These are phyloP conservation scores for Ceratobasidium sp. DNA, from an alignment of 1,284 basidiomycete species.

Conservation along the genomic window DNA sequence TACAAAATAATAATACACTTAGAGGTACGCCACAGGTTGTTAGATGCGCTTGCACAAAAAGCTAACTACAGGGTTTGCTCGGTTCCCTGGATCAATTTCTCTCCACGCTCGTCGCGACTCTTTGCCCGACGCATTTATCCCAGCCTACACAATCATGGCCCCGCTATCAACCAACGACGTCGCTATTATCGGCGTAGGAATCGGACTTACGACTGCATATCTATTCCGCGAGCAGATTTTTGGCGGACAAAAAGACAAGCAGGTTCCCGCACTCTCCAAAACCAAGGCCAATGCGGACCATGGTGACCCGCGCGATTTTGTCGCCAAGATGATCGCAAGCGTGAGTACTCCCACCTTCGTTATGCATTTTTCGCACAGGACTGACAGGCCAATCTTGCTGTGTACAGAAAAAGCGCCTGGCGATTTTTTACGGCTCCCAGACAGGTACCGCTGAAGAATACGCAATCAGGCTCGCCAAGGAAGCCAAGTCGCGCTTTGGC, in stretches of 20 bases:
- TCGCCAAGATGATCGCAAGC: conserved; percentile 87
- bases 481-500: conserved; percentile 93
- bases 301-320: conserved; percentile 86
- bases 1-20: conserved; percentile 9
- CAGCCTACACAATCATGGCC: conserved; percentile 36
- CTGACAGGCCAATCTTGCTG: no score
- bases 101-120: not conserved
- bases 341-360: conserved; percentile 64
- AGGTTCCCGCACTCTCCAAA: conserved; percentile 58
- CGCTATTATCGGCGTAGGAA: conserved; percentile 72
- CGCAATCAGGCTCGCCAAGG: conserved; percentile 91
- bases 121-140: no score
- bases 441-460: conserved; percentile 98
- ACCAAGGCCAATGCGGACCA: conserved; percentile 64
- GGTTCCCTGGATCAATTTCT: not conserved
- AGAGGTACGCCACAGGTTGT: not conserved
- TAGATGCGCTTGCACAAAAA: not conserved
- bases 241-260: conserved; percentile 67
- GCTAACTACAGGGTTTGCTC: not conserved
- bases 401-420: conserved; percentile 88
- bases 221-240: conserved; percentile 83
- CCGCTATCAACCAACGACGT: conserved; percentile 67
- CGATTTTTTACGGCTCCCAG: conserved; percentile 96
- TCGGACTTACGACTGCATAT: conserved; percentile 76
- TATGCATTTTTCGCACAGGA: conserved; percentile 39